Percentiles rank a stretch among this genome's conserved stretches.
phyloP scores from a whole-genome alignment of 2,329 filamentous ascomycete genomes.

The Xylaria sp. region DNA sequence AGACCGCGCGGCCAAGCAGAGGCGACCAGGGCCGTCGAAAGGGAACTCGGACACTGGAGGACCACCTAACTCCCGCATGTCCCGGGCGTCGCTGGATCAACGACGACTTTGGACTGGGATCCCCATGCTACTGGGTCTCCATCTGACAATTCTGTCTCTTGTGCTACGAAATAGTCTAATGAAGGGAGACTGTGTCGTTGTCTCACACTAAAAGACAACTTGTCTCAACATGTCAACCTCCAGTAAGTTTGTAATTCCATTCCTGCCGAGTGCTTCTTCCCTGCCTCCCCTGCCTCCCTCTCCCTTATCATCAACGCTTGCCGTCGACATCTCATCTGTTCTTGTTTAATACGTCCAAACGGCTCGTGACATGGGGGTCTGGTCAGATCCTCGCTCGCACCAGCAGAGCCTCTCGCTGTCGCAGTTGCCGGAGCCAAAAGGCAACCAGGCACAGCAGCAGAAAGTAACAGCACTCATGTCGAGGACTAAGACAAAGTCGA shows the following conservation, averaged over 20 bases:
- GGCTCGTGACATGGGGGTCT: constrained; percentile 22
- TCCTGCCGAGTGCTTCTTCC: constrained; percentile 20
- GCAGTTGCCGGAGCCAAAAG: constrained; percentile 21
- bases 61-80: constrained; percentile 11
- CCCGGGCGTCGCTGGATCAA: constrained; percentile 27
- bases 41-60: not conserved
- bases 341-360: not conserved
- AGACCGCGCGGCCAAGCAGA: constrained; percentile 29
- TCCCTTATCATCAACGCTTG: not conserved
- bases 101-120: constrained; percentile 30
- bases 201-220: constrained; percentile 29
- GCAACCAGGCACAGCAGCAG: not conserved
- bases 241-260: constrained; percentile 35
- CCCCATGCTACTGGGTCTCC: constrained; percentile 31
- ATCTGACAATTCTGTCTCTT: constrained; percentile 28
- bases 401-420: constrained; percentile 28
- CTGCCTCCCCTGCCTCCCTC: not conserved
- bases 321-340: constrained; percentile 13
- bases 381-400: constrained; percentile 11
- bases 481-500: constrained; percentile 42
- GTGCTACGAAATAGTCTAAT: constrained; percentile 9
- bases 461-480: constrained; percentile 17
- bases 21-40: constrained; percentile 14
- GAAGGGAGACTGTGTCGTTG: constrained; percentile 28
- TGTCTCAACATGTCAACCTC: constrained; percentile 34